Evolutionary conservation across 2,329 filamentous ascomycete genomes (phyloP), one percentile per base, ranked within the genome.

Genomic region (Aspergillus udagawae): DNA sequence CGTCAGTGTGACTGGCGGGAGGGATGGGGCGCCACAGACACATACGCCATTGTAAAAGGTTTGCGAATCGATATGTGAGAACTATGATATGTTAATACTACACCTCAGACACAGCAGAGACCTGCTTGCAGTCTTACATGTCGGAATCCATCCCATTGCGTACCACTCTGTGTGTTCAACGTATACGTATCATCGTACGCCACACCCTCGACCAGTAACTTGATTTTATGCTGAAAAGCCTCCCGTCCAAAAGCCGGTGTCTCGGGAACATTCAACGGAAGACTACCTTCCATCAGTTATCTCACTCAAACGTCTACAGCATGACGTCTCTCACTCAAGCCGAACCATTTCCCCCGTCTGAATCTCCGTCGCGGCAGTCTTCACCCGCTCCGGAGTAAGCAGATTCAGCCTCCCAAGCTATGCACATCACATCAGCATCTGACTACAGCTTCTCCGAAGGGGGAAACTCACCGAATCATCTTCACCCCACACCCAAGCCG

Each of bases 401-500:
- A 85, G 77, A 56, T 86, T 85, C 47, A 85, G 65, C 48, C 83
- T 75, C 72, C 70, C 65, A 51, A 73, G 59, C 65, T 69, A 50
- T 14, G 54, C 32, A 21, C 3, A 35, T 27, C 23, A 41, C 27
- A 21, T 32, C 21, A 52, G 2, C 25, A 20, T 21, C 45, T 49
- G 23, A 29, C 14, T n/a, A 52, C 2, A 51, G n/a, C 44, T 53
- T 45, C 28, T 12, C 47, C 2, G 3, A 12, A 25, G 44, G 28
- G 23, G 47, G 49, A 10, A 27, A 61, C 63, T n/a, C 61, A 83
- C 77, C 61, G 77, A 72, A 62, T 84, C 83, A 65, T 83, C 74
- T 44, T 81, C 74, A 12, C 83, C 83, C 83, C 83, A 86, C 27
- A 84, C 80, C 83, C 83, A 86, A 20, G 83, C 82, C 20, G 83